Evolutionary conservation across 768 basidiomycete genomes (phyloP).

Genomic region (Exsudoporus frostii): DNA sequence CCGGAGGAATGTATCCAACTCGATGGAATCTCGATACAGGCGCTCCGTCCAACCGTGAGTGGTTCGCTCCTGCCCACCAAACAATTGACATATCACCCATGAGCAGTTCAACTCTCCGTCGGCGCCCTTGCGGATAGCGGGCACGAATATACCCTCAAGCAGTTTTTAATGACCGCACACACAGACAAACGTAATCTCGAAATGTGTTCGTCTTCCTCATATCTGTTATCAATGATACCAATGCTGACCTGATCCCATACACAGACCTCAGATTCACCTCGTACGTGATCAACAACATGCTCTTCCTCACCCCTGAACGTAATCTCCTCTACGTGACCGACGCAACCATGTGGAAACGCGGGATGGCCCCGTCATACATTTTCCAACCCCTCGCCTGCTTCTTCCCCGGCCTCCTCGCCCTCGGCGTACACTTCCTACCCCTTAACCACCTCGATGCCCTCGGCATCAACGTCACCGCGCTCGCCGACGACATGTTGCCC

Average conservation of each 20-base stretch:
- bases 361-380: constrained; percentile 38
- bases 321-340: constrained; percentile 59
- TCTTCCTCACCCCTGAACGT: constrained; percentile 18
- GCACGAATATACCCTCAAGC: constrained; percentile 76
- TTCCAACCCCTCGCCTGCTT: constrained; percentile 79
- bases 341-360: constrained; percentile 22
- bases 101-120: constrained; percentile 46
- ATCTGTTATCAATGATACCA: background rate
- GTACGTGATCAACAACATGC: constrained; percentile 55
- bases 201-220: constrained; percentile 51
- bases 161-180: constrained; percentile 62
- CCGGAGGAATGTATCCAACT: constrained; percentile 63
- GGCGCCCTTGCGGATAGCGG: constrained; percentile 68
- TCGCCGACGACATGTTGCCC: constrained; percentile 26
- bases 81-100: background rate
- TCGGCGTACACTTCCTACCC: constrained; percentile 63
- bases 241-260: background rate
- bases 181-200: constrained; percentile 58
- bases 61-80: background rate
- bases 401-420: constrained; percentile 70
- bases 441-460: constrained; percentile 47
- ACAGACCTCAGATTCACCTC: constrained; percentile 60
- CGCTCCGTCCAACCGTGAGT: constrained; percentile 46
- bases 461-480: constrained; percentile 42
- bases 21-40: constrained; percentile 51